Evolutionary conservation across 78 protist genomes (phyloP), one percentile per base, ranked within the genome.

Genomic region (Parvularia atlantis): DNA sequence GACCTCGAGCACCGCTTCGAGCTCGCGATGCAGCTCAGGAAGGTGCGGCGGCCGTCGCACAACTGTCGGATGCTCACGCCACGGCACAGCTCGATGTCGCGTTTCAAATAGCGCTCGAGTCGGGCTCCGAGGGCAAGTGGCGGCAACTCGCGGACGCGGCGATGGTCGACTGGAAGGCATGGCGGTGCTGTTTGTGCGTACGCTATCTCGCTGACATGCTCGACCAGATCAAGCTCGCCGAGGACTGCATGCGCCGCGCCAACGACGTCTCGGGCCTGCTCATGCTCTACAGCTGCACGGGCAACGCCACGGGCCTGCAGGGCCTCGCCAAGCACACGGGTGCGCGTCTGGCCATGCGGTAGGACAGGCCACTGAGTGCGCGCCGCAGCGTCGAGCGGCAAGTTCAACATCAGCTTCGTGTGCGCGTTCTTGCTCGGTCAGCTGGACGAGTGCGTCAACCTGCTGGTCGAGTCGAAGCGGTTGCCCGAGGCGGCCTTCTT

Each of bases 1-100:
- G 98, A 95, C 48, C 67, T 68, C 1, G 97, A 95, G 48, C 96
- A 91, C 72, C 66, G 56, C 26, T 93, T 93, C 68, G 96, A 93
- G 62, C 85, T 95, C 37, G 95, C 98, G 4, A 53, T 93, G 36
- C 73, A 69, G 71, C 82, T 94, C 56, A 76, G 75, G 56, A 57
- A 81, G n/a, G n/a, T n/a, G n/a, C n/a, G n/a, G n/a, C n/a, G n/a
- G n/a, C n/a, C n/a, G n/a, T n/a, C n/a, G n/a, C n/a, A n/a, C n/a
- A n/a, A n/a, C n/a, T n/a, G n/a, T n/a, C n/a, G n/a, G n/a, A n/a
- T n/a, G n/a, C n/a, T n/a, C n/a, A n/a, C n/a, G n/a, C n/a, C n/a
- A n/a, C n/a, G n/a, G n/a, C n/a, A n/a, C n/a, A n/a, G 59, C 81
- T 93, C 24, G 73, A 89, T 20, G 61, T 50, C 20, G 92, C 93